Evolutionary conservation across 441 rosid genomes (phyloP).

Genomic region (Pelargonium citronellum): DNA sequence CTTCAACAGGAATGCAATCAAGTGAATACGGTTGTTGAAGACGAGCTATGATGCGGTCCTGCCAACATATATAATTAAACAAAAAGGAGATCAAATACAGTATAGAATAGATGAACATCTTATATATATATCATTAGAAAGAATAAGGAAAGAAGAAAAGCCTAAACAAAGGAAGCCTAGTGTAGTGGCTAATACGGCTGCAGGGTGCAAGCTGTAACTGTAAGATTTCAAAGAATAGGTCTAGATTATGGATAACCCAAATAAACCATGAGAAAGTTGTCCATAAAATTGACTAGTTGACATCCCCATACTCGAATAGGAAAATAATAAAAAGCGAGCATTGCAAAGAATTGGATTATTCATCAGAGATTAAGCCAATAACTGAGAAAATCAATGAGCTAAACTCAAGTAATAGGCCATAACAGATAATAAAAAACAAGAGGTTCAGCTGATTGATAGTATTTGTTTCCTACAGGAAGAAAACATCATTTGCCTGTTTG

Average conservation of each 20-base stretch:
- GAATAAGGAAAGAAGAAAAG: background rate
- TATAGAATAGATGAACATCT: background rate
- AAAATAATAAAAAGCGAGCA: background rate
- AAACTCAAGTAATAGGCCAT: background rate
- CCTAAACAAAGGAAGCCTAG: background rate
- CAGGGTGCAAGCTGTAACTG: background rate
- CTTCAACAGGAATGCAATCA: slow-evolving; percentile 98
- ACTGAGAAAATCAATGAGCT: background rate
- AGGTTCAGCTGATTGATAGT: slow-evolving; percentile 6
- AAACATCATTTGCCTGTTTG: background rate
- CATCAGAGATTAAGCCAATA: background rate
- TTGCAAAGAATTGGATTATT: background rate
- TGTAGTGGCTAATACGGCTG: too few relatives aligned
- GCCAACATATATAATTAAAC: slow-evolving; percentile 22
- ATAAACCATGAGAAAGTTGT: background rate
- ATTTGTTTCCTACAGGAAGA: background rate
- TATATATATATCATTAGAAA: background rate
- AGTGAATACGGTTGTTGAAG: slow-evolving; percentile 95
- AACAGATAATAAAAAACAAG: background rate
- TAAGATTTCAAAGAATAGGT: too few relatives aligned
- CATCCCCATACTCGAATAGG: background rate
- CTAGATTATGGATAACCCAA: background rate
- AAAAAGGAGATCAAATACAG: background rate
- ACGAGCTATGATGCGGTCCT: slow-evolving; percentile 96
- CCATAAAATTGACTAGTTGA: background rate